Evolutionary conservation across 2,329 filamentous ascomycete species (phyloP).

Genomic region (Aspergillus bombycis): DNA sequence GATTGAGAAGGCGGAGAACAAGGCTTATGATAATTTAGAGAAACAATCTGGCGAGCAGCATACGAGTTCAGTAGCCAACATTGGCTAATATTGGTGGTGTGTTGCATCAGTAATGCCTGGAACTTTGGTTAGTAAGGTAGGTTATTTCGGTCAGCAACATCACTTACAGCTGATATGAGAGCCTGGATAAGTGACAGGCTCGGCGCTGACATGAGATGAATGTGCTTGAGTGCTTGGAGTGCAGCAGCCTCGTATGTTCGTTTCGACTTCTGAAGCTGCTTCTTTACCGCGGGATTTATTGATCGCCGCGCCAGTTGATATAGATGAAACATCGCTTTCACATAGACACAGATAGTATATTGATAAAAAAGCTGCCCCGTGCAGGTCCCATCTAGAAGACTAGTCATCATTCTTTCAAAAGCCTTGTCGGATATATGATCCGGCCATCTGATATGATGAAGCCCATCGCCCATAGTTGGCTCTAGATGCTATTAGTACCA

Average conservation of each 20-base stretch:
- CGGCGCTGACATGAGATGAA: slow-evolving; percentile 24
- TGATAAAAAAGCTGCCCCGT: slow-evolving; percentile 25
- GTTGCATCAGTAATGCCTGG: slow-evolving; percentile 31
- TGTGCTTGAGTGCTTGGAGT: slow-evolving; percentile 18
- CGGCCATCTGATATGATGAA: slow-evolving; percentile 24
- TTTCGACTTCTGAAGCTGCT: slow-evolving; percentile 24
- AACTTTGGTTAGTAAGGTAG: neutral
- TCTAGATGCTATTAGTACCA: slow-evolving; percentile 5
- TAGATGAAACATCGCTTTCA: slow-evolving; percentile 25
- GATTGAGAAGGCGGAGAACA: neutral
- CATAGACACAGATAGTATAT: slow-evolving; percentile 29
- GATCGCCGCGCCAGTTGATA: slow-evolving; percentile 20
- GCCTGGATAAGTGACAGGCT: slow-evolving; percentile 25
- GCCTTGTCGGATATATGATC: slow-evolving; percentile 30
- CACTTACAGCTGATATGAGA: slow-evolving; percentile 29
- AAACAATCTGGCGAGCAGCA: slow-evolving; percentile 29
- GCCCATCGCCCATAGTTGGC: neutral
- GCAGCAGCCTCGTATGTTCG: slow-evolving; percentile 23
- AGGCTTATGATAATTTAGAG: slow-evolving; percentile 27
- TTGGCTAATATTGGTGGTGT: slow-evolving; percentile 27
- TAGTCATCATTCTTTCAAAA: slow-evolving; percentile 23
- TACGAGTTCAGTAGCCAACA: slow-evolving; percentile 30
- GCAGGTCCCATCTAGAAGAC: slow-evolving; percentile 16
- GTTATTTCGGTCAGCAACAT: neutral
- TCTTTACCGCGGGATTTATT: slow-evolving; percentile 17